Evolutionary conservation across 345 rosid genomes (phyloP).

Genomic region (Citrus australasica): DNA sequence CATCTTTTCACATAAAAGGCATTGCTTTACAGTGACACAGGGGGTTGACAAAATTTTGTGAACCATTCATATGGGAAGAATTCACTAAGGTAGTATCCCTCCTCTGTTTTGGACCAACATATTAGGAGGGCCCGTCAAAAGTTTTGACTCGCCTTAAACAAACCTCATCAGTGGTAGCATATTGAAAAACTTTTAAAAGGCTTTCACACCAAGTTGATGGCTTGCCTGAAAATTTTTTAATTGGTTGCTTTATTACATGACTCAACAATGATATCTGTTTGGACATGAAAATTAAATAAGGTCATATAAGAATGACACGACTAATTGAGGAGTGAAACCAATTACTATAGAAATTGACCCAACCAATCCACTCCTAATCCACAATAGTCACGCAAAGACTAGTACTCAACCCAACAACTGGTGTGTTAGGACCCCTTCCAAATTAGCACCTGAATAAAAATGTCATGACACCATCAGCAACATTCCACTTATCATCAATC

Average conservation of each 20-base stretch:
- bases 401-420: not conserved
- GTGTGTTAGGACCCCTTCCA: not conserved
- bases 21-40: not conserved
- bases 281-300: not conserved
- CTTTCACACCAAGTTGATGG: not conserved
- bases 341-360: not conserved
- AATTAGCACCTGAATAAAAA: not conserved
- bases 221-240: not conserved
- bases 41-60: not conserved
- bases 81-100: not conserved
- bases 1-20: not conserved
- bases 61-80: not conserved
- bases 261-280: not conserved
- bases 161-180: not conserved
- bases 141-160: not conserved
- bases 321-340: not conserved
- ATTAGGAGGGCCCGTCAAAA: not conserved
- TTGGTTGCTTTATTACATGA: not conserved
- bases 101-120: accelerated
- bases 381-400: not conserved
- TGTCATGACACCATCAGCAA: accelerated
- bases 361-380: not conserved
- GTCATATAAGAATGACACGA: not conserved
- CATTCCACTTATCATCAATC: not conserved
- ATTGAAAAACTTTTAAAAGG: not conserved